Conservation (phyloP, 495 filamentous ascomycete species). For the Neurospora sp. region DNA sequence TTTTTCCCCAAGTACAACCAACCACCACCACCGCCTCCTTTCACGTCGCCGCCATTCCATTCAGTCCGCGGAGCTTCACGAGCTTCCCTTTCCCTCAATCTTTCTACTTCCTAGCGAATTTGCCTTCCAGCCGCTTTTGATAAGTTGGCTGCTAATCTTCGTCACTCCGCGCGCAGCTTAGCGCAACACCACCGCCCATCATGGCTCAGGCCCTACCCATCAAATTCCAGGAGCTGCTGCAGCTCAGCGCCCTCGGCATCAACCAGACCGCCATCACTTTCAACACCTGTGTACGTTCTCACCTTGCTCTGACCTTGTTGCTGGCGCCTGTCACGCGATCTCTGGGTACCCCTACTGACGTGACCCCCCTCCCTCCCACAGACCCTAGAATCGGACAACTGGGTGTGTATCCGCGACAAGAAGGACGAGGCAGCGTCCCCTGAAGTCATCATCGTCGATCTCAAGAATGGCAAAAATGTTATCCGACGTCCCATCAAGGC, state of each 20-base stretch:
- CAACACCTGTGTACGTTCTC: slow-evolving; percentile 76
- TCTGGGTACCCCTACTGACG: neutral
- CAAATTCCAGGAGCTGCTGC: slow-evolving; percentile 88
- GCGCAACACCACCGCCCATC: slow-evolving; percentile 20
- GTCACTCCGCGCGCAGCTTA: slow-evolving; percentile 21
- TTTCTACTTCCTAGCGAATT: neutral
- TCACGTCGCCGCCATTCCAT: neutral
- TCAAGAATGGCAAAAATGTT: slow-evolving; percentile 89
- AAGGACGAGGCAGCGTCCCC: slow-evolving; percentile 67
- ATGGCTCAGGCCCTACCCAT: slow-evolving; percentile 59
- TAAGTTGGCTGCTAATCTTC: slow-evolving; percentile 23
- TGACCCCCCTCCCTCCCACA: slow-evolving; percentile 22
- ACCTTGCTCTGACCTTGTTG: neutral
- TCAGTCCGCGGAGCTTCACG: neutral
- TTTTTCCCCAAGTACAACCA: neutral
- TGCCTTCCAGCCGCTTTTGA: slow-evolving; percentile 17
- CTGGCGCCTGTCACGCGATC: neutral
- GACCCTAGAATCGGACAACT: slow-evolving; percentile 96
- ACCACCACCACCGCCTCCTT: neutral
- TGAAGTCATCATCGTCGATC: slow-evolving; percentile 92
- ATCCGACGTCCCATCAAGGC: slow-evolving; percentile 94
- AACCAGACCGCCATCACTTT: slow-evolving; percentile 86
- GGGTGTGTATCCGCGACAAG: slow-evolving; percentile 90
- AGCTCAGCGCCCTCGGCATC: slow-evolving; percentile 72
- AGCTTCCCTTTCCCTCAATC: slow-evolving; percentile 4